Conservation (phyloP, 2,329 filamentous ascomycete species). For the Rhexocercosporidium sp. region DNA sequence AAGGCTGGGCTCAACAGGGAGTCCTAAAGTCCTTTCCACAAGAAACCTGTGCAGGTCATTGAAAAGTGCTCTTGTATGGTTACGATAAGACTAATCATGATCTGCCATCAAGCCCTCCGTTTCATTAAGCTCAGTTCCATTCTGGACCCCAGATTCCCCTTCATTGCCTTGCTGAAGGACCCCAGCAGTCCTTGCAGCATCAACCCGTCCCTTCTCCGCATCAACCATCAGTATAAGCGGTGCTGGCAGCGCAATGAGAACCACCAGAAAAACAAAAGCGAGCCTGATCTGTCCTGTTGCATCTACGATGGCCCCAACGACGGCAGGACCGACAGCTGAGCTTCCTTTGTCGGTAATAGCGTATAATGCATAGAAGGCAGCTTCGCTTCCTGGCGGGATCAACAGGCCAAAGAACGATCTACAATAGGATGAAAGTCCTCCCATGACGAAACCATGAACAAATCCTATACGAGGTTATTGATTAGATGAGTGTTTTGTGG, state of each 20-base stretch:
- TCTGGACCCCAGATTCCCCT: slow-evolving; percentile 7
- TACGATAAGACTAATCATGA: slow-evolving; percentile 29
- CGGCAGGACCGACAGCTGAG: slow-evolving; percentile 89
- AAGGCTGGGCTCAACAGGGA: not conserved
- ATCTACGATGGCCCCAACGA: slow-evolving; percentile 92
- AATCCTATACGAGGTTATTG: slow-evolving; percentile 40
- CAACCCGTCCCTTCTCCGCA: slow-evolving; percentile 75
- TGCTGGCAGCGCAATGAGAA: slow-evolving; percentile 79
- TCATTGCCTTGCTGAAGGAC: slow-evolving; percentile 17
- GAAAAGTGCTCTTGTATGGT: not conserved
- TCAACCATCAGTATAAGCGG: slow-evolving; percentile 85
- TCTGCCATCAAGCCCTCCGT: slow-evolving; percentile 32
- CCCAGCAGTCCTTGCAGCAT: slow-evolving; percentile 67
- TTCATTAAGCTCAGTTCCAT: slow-evolving; percentile 17
- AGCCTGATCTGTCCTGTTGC: slow-evolving; percentile 77
- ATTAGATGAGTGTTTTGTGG: not conserved
- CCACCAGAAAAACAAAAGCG: slow-evolving; percentile 89
- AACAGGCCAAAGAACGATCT: slow-evolving; percentile 89
- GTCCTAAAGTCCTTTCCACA: not conserved
- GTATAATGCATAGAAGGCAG: slow-evolving; percentile 94
- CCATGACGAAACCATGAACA: slow-evolving; percentile 90
- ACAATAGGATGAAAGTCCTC: slow-evolving; percentile 90
- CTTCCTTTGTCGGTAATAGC: slow-evolving; percentile 97
- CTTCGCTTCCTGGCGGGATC: slow-evolving; percentile 90
- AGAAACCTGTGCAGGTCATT: not conserved